These are phyloP conservation scores for Leishmania mexicana DNA, from an alignment of 208 protist species.

Conservation along the genomic window DNA sequence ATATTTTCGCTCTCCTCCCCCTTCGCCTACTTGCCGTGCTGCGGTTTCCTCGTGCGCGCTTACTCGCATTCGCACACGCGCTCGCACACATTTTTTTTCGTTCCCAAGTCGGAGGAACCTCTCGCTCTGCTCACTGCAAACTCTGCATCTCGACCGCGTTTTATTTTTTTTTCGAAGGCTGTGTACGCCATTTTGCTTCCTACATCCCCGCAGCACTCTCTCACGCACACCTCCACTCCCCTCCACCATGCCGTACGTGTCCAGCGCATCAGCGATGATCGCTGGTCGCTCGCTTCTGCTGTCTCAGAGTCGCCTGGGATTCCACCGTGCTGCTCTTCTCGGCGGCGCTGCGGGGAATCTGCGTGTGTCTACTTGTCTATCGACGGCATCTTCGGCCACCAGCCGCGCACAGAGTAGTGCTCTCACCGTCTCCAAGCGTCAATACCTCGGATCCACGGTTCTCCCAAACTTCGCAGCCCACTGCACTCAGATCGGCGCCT, in stretches of 20 bases:
- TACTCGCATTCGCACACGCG: background rate
- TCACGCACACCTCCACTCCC: background rate
- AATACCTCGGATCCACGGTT: conserved; percentile 41
- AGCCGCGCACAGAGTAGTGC: conserved; percentile 5
- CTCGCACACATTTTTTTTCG: too few species aligned
- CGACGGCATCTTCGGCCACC: background rate
- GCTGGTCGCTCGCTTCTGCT: conserved; percentile 30
- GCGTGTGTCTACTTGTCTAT: conserved; percentile 8
- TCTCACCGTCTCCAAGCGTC: conserved; percentile 33
- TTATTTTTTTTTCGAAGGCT: background rate
- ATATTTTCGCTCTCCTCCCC: background rate
- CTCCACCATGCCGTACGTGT: background rate
- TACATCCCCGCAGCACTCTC: background rate
- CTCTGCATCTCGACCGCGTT: background rate
- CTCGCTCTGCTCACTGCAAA: conserved; percentile 11
- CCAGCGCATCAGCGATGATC: conserved; percentile 26
- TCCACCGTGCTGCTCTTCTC: conserved; percentile 20
- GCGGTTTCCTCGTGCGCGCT: background rate
- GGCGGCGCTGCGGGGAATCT: conserved; percentile 18
- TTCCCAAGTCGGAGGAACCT: background rate
- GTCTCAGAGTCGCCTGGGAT: conserved; percentile 17
- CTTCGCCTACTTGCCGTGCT: background rate
- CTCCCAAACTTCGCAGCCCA: conserved; percentile 65
- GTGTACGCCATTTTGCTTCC: background rate
- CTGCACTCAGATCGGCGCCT: conserved; percentile 52